Conservation (phyloP, 2,329 filamentous ascomycete species). For the Pyrenophora tritici-repentis region DNA sequence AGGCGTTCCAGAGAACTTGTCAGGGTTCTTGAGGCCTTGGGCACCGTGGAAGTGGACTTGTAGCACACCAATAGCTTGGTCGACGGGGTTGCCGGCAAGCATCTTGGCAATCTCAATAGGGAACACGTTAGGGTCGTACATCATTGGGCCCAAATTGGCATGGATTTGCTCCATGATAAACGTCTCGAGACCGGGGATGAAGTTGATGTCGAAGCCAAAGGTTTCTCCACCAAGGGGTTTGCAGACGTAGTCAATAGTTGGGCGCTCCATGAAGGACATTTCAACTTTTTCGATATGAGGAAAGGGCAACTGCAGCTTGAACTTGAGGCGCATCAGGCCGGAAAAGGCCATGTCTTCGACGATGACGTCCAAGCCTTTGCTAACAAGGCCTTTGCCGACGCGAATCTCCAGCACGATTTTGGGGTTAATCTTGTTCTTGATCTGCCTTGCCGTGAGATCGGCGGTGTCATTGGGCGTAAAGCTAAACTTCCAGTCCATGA, state of each 20-base stretch:
- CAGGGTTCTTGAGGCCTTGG: constrained; percentile 89
- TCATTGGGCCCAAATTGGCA: constrained; percentile 90
- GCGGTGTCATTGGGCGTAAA: constrained; percentile 94
- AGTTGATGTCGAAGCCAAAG: constrained; percentile 98
- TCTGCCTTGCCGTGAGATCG: constrained; percentile 86
- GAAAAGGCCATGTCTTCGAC: constrained; percentile 98
- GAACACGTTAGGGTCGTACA: constrained; percentile 98
- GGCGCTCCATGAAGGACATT: constrained; percentile 89
- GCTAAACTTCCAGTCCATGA: constrained; percentile 99
- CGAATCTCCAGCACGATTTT: constrained; percentile 95
- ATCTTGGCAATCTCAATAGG: constrained; percentile 98
- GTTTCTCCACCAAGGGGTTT: constrained; percentile 95
- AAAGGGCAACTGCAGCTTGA: constrained; percentile 95
- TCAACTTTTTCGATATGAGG: constrained; percentile 94
- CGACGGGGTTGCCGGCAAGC: constrained; percentile 89
- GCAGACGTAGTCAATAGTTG: constrained; percentile 94
- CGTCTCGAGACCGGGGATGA: constrained; percentile 88
- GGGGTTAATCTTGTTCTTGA: constrained; percentile 95
- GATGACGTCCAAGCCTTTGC: constrained; percentile 95
- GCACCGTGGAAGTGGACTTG: constrained; percentile 91
- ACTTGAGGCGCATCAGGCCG: constrained; percentile 93
- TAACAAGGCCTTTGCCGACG: constrained; percentile 93
- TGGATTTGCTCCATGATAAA: constrained; percentile 98
- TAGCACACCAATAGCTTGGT: constrained; percentile 92
- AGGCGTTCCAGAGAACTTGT: constrained; percentile 88